phyloP scores from a whole-genome alignment of 345 rosid genomes.

The Rhizophora mangle region DNA sequence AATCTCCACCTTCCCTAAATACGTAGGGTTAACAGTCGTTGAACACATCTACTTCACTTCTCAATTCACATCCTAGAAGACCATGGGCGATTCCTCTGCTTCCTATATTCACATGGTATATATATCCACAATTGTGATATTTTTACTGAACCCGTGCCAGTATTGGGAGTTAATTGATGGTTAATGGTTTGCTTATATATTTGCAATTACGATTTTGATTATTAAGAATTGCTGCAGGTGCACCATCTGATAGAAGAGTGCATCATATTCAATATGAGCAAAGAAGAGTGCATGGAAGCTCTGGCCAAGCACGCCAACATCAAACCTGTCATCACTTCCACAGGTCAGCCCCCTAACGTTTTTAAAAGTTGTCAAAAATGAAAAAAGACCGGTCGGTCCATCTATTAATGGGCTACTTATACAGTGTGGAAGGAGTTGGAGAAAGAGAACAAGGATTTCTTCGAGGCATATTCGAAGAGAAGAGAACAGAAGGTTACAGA shows the following conservation, averaged over 20 bases:
- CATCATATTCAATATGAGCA: constrained; percentile 75
- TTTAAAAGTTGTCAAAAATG: no score
- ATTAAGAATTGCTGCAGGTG: constrained; percentile 44
- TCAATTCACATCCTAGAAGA: not conserved
- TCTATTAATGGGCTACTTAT: not conserved
- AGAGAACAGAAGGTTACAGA: constrained; percentile 33
- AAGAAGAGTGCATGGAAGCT: constrained; percentile 92
- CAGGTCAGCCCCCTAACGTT: constrained; percentile 39
- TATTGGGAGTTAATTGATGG: not conserved
- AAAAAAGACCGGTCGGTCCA: no score
- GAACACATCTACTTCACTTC: no score
- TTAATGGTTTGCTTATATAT: not conserved
- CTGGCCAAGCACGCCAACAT: constrained; percentile 83
- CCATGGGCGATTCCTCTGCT: constrained; percentile 24
- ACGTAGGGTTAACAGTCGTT: no score
- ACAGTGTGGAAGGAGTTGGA: constrained; percentile 92
- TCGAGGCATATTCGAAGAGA: constrained; percentile 54
- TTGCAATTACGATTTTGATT: not conserved
- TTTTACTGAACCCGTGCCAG: not conserved
- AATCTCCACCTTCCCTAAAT: no score
- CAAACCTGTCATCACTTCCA: constrained; percentile 77
- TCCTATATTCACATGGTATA: constrained; percentile 27
- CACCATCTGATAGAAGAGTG: constrained; percentile 93
- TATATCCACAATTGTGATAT: not conserved
- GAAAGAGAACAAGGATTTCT: constrained; percentile 88